Evolutionary conservation across 1,284 basidiomycete genomes (phyloP).

Genomic region (Leucoagaricus sp.): DNA sequence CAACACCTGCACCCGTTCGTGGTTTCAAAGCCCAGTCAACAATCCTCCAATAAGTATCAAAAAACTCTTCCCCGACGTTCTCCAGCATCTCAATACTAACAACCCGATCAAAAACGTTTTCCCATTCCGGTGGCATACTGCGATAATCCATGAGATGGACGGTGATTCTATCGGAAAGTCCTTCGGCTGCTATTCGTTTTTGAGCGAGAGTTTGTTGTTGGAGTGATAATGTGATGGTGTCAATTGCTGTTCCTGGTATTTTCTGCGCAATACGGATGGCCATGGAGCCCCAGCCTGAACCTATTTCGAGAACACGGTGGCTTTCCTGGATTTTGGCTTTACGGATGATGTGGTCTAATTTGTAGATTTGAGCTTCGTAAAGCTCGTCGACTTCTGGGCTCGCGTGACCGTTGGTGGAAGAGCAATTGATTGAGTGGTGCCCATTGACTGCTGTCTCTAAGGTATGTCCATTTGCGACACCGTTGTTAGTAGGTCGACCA

Average conservation of each 20-base stretch:
- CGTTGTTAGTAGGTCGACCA: not conserved
- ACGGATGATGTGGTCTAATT: conserved; percentile 55
- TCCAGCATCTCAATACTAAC: conserved; percentile 84
- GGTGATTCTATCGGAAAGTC: conserved; percentile 55
- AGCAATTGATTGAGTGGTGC: not conserved
- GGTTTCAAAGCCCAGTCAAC: conserved; percentile 74
- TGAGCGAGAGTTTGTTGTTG: conserved; percentile 70
- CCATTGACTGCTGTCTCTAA: too few species aligned
- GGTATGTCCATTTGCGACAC: not conserved
- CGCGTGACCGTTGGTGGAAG: not conserved
- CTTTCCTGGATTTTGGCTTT: conserved; percentile 48
- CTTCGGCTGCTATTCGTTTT: conserved; percentile 53
- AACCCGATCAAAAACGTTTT: conserved; percentile 67
- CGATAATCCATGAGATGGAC: conserved; percentile 82
- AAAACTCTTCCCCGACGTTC: conserved; percentile 70
- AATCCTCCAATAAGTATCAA: conserved; percentile 65
- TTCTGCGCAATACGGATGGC: conserved; percentile 63
- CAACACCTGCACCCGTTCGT: conserved; percentile 63
- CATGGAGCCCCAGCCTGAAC: conserved; percentile 81
- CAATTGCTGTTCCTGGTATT: conserved; percentile 60
- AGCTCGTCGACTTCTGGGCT: conserved; percentile 48
- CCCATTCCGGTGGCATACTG: conserved; percentile 64
- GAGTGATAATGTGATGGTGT: conserved; percentile 75
- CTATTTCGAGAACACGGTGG: conserved; percentile 72
- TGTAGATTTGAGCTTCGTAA: conserved; percentile 68